phyloP scores from a whole-genome alignment of 768 basidiomycete genomes.

The Pleurotus giganteus region DNA sequence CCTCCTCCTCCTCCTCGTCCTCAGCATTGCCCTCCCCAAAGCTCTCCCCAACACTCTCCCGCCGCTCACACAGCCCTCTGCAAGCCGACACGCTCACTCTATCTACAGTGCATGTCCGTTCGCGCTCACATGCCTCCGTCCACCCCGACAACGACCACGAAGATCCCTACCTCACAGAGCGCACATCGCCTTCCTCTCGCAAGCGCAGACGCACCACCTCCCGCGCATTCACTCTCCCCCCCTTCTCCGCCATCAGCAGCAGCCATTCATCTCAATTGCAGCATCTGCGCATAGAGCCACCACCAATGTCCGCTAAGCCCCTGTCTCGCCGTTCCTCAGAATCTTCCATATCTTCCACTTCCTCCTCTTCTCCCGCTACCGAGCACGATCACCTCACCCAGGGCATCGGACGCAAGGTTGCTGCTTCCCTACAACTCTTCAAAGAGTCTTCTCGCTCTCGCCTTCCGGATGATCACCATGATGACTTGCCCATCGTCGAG shows the following conservation, averaged over 20 bases:
- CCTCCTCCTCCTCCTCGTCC: conserved; percentile 27
- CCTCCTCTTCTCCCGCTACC: conserved; percentile 26
- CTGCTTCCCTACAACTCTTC: conserved; percentile 78
- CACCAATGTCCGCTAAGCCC: conserved; percentile 29
- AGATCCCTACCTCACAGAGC: conserved; percentile 40
- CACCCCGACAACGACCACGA: conserved; percentile 43
- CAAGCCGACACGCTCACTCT: conserved; percentile 13
- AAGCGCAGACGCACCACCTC: conserved; percentile 24
- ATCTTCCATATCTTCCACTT: conserved; percentile 30
- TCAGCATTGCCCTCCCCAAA: conserved; percentile 23
- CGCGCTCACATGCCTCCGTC: conserved; percentile 25
- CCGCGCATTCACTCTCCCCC: conserved; percentile 26
- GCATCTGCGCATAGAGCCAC: conserved; percentile 23
- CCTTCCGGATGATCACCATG: conserved; percentile 23
- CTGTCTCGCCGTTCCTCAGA: conserved; percentile 36
- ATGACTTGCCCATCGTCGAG: conserved; percentile 21
- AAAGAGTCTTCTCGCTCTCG: conserved; percentile 59
- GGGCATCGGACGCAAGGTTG: conserved; percentile 79
- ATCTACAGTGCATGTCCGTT: conserved; percentile 23
- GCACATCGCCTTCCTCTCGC: conserved; percentile 26
- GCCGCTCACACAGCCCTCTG: conserved; percentile 13
- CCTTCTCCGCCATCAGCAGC: background rate
- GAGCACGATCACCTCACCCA: conserved; percentile 21
- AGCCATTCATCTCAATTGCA: conserved; percentile 10
- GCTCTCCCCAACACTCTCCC: conserved; percentile 16